These are phyloP conservation scores for Trichoderma endophyticum DNA, from an alignment of 2,329 filamentous ascomycete genomes.

Conservation along the genomic window DNA sequence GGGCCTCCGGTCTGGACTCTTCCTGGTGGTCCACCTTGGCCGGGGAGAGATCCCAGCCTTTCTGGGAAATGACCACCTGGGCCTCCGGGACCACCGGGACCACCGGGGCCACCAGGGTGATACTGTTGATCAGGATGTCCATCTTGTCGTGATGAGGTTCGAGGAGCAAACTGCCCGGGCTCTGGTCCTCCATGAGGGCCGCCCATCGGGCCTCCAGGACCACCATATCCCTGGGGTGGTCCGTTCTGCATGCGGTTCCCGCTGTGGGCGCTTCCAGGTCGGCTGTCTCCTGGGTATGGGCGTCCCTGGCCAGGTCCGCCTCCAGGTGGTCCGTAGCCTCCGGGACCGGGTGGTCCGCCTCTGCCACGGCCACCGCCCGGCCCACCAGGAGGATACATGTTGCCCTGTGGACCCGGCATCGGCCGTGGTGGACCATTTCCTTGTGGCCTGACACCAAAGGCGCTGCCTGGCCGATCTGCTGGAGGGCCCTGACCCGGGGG, in stretches of 20 bases:
- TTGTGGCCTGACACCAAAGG: conserved; percentile 54
- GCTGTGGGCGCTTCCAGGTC: conserved; percentile 29
- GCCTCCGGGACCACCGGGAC: conserved; percentile 25
- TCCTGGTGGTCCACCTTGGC: conserved; percentile 23
- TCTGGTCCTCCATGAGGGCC: conserved; percentile 22
- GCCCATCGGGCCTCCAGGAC: not conserved
- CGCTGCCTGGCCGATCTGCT: conserved; percentile 48
- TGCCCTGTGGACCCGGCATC: conserved; percentile 44
- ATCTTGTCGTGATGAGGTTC: conserved; percentile 29
- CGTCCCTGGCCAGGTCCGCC: conserved; percentile 4
- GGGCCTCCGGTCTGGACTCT: conserved; percentile 22
- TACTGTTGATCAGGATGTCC: conserved; percentile 29
- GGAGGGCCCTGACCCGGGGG: conserved; percentile 48
- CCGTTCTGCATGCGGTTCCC: conserved; percentile 21
- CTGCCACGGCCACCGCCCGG: conserved; percentile 42
- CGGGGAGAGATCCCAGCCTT: conserved; percentile 34
- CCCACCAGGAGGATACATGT: conserved; percentile 40
- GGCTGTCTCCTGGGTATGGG: conserved; percentile 25
- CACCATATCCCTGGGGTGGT: conserved; percentile 5
- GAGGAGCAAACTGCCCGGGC: conserved; percentile 39
- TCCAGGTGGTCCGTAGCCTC: conserved; percentile 37
- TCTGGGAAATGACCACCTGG: conserved; percentile 28
- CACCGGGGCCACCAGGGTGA: conserved; percentile 27
- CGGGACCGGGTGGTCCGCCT: conserved; percentile 41
- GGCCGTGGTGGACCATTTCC: conserved; percentile 28